Evolutionary conservation across 2,329 filamentous ascomycete genomes (phyloP).

Genomic region (Ceratocystis diversiconidia): DNA sequence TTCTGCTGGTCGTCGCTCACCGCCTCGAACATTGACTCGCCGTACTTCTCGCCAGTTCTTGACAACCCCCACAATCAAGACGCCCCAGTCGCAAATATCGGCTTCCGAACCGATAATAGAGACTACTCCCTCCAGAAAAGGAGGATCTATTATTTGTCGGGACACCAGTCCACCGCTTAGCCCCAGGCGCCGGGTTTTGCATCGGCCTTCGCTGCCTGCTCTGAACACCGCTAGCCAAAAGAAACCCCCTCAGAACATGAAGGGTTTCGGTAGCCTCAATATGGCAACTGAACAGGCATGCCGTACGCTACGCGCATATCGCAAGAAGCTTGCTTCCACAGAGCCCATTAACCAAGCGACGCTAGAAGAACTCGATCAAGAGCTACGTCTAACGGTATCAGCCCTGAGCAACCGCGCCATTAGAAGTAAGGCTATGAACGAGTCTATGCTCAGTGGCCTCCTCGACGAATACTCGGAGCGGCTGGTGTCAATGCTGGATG

Average conservation of each 20-base stretch:
- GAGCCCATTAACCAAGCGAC: constrained; percentile 43
- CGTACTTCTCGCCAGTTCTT: constrained; percentile 34
- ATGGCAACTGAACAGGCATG: constrained; percentile 52
- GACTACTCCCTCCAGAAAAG: constrained; percentile 34
- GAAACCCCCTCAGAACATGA: constrained; percentile 36
- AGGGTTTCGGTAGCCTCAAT: constrained; percentile 41
- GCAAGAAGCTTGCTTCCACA: constrained; percentile 46
- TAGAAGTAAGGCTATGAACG: constrained; percentile 40
- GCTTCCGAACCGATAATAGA: constrained; percentile 31
- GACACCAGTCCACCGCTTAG: constrained; percentile 37
- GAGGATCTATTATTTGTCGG: constrained; percentile 29
- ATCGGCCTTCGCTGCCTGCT: constrained; percentile 41
- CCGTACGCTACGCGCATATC: constrained; percentile 45
- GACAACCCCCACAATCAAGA: constrained; percentile 22
- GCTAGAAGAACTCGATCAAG: constrained; percentile 49
- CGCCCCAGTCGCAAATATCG: constrained; percentile 29
- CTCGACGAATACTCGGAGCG: constrained; percentile 64
- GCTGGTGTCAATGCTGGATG: constrained; percentile 55
- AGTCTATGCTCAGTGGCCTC: constrained; percentile 46
- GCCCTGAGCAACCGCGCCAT: constrained; percentile 44
- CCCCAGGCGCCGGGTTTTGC: constrained; percentile 33
- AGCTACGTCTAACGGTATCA: constrained; percentile 47
- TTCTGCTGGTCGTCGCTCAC: constrained; percentile 36
- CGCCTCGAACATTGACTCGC: constrained; percentile 39
- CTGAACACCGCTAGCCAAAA: constrained; percentile 34